Evolutionary conservation across 2,329 filamentous ascomycete genomes (phyloP).

Genomic region (Colletotrichum noveboracense): DNA sequence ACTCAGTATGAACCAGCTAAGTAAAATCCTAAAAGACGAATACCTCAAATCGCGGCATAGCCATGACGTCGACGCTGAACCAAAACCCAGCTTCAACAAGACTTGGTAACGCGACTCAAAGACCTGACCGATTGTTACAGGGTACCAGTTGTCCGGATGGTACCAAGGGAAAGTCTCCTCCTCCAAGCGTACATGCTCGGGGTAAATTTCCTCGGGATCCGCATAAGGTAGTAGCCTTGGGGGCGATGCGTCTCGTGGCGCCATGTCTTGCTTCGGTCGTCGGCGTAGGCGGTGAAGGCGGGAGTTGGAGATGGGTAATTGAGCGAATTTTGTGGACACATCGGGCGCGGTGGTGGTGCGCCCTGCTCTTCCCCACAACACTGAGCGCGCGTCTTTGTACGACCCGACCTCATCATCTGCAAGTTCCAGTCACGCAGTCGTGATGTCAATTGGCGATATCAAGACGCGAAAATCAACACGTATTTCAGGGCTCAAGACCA

Average conservation of each 20-base stretch:
- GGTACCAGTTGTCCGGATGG: slow-evolving; percentile 26
- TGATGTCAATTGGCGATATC: neutral
- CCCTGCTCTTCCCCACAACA: neutral
- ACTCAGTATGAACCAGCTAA: neutral
- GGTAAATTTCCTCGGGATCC: slow-evolving; percentile 10
- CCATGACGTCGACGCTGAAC: slow-evolving; percentile 30
- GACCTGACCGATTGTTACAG: slow-evolving; percentile 26
- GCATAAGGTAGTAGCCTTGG: neutral
- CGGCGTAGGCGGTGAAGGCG: neutral
- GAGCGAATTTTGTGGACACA: neutral
- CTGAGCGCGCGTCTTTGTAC: neutral
- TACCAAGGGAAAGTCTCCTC: slow-evolving; percentile 29
- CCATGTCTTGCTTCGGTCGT: neutral
- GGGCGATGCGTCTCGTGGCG: neutral
- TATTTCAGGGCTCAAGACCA: neutral
- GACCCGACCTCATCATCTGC: neutral
- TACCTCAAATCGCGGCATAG: slow-evolving; percentile 28
- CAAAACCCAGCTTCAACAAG: slow-evolving; percentile 30
- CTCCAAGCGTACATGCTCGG: slow-evolving; percentile 18
- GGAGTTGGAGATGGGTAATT: neutral
- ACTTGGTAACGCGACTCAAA: slow-evolving; percentile 27
- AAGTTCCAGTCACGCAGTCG: neutral
- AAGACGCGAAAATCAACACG: neutral
- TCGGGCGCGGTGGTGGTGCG: neutral
- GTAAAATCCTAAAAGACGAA: neutral